phyloP scores from a whole-genome alignment of 306 rosid genomes.

The Parietaria judaica region DNA sequence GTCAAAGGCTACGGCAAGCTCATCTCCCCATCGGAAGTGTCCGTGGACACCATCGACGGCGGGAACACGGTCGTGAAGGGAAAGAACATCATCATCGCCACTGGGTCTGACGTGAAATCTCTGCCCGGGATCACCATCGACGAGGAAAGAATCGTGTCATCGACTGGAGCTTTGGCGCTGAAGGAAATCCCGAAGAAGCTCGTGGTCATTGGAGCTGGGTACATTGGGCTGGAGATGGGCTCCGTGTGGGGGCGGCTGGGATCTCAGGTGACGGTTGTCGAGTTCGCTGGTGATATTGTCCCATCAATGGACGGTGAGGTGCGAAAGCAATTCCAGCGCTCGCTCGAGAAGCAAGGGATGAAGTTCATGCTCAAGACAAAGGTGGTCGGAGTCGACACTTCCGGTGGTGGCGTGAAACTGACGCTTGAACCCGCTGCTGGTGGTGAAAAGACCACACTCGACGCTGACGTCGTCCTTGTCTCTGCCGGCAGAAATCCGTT shows the following conservation, averaged over 20 bases:
- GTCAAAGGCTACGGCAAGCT: conserved; percentile 93
- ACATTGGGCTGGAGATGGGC: conserved; percentile 98
- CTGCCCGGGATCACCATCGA: conserved; percentile 83
- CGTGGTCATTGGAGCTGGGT: conserved; percentile 92
- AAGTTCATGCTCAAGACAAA: conserved; percentile 88
- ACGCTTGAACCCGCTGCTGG: conserved; percentile 94
- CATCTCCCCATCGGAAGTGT: conserved; percentile 73
- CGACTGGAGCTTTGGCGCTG: conserved; percentile 90
- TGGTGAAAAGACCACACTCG: conserved; percentile 64
- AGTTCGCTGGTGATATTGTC: conserved; percentile 86
- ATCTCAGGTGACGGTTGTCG: conserved; percentile 85
- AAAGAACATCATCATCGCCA: conserved; percentile 81
- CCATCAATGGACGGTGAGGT: conserved; percentile 89
- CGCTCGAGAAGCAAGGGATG: conserved; percentile 96
- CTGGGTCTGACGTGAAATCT: conserved; percentile 95
- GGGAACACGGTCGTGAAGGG: conserved; percentile 72
- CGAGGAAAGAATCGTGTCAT: conserved; percentile 90
- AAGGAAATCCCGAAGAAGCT: conserved; percentile 84
- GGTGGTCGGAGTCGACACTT: conserved; percentile 81
- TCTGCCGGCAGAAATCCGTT: conserved; percentile 95
- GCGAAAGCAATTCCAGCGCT: conserved; percentile 89
- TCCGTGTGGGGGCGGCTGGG: conserved; percentile 97
- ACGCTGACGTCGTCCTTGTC: conserved; percentile 93
- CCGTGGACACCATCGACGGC: conserved; percentile 73
- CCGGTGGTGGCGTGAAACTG: conserved; percentile 83